Conservation (phyloP, 371 early-diverging fungal genomes). For the Blakeslea trispora region DNA sequence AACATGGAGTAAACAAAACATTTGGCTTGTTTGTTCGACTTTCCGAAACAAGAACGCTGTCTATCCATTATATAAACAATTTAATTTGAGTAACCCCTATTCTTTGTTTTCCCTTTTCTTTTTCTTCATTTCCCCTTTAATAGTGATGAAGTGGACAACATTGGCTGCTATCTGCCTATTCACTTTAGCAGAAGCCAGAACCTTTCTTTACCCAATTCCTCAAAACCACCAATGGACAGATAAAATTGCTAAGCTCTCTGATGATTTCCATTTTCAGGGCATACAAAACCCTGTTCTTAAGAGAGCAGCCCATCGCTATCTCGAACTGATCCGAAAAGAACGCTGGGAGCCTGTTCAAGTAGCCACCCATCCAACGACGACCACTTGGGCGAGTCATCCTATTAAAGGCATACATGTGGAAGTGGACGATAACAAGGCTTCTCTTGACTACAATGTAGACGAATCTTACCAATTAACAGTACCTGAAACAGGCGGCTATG, state of each 20-base stretch:
- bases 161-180: constrained; percentile 27
- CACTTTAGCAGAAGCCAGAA: constrained; percentile 34
- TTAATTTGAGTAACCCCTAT: not conserved
- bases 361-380: constrained; percentile 9
- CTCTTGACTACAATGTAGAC: constrained; percentile 53
- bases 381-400: not conserved
- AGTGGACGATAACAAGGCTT: constrained; percentile 34
- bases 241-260: constrained; percentile 21
- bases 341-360: constrained; percentile 43
- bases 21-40: not conserved
- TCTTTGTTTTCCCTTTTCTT: not conserved
- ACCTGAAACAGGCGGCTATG: constrained; percentile 46
- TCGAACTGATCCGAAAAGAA: constrained; percentile 37
- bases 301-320: constrained; percentile 43
- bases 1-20: too few relatives aligned
- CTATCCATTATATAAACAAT: not conserved
- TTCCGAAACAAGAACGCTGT: not conserved
- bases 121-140: not conserved
- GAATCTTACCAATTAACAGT: constrained; percentile 71
- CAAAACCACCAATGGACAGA: constrained; percentile 44
- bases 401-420: constrained; percentile 26
- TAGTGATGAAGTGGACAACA: constrained; percentile 33
- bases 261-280: constrained; percentile 29
- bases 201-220: constrained; percentile 46
- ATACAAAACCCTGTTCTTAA: constrained; percentile 29